phyloP scores from a whole-genome alignment of 495 filamentous ascomycete species.

The Filosporella fistucella region DNA sequence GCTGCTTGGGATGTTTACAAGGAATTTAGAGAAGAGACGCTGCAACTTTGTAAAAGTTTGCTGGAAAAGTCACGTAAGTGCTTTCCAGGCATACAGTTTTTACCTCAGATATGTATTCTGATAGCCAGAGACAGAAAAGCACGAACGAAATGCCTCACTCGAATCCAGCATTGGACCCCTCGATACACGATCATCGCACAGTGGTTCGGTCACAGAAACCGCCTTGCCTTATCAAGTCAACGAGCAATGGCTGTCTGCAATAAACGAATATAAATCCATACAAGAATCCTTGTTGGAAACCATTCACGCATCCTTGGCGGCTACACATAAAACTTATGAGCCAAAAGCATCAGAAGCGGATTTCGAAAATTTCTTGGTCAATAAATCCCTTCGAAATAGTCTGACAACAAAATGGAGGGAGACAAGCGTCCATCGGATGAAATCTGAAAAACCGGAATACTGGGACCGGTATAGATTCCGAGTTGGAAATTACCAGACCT shows the following conservation, averaged over 20 bases:
- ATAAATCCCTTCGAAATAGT: conserved; percentile 22
- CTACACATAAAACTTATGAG: conserved; percentile 28
- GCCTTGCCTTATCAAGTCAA: conserved; percentile 10
- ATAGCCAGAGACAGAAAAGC: conserved; percentile 11
- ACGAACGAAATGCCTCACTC: conserved; percentile 9
- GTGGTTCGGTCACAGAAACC: conserved; percentile 7
- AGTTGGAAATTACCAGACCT: conserved; percentile 17
- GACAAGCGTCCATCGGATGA: conserved; percentile 27
- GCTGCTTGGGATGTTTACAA: conserved; percentile 27
- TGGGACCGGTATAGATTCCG: conserved; percentile 22
- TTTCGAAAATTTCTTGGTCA: conserved; percentile 22
- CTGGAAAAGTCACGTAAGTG: conserved; percentile 23
- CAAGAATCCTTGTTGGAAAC: conserved; percentile 25
- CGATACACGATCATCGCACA: conserved; percentile 16
- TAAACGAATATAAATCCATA: conserved; percentile 28
- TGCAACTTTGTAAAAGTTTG: conserved; percentile 23
- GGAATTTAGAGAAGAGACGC: conserved; percentile 23
- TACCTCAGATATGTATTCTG: not conserved
- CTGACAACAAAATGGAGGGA: conserved; percentile 29
- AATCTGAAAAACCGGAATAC: conserved; percentile 27
- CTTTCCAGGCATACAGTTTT: not conserved
- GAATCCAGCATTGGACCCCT: conserved; percentile 12
- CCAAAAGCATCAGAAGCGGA: conserved; percentile 25
- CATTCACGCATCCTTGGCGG: conserved; percentile 23
- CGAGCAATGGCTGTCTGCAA: conserved; percentile 24